Evolutionary conservation across 2,329 filamentous ascomycete species (phyloP).

Genomic region (Epichloe aotearoae): DNA sequence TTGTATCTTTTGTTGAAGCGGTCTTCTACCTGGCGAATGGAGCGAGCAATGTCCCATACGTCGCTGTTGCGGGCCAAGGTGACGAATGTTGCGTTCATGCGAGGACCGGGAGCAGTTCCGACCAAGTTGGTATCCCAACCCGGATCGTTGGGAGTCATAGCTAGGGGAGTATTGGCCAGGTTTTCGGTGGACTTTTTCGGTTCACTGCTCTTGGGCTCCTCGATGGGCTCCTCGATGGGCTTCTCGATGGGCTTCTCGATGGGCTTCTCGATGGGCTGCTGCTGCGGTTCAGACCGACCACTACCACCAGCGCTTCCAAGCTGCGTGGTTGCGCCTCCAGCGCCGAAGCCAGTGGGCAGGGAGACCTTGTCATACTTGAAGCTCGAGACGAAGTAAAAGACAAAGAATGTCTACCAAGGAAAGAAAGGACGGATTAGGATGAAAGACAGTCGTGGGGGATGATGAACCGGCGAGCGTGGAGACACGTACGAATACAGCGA

Average conservation of each 20-base stretch:
- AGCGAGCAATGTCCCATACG: constrained; percentile 91
- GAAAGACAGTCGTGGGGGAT: neutral
- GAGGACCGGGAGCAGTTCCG: constrained; percentile 47
- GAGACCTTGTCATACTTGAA: constrained; percentile 33
- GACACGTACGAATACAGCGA: constrained; percentile 66
- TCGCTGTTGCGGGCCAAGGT: constrained; percentile 88
- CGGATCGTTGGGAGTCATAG: constrained; percentile 36
- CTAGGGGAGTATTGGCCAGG: constrained; percentile 27
- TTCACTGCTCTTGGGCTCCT: constrained; percentile 11
- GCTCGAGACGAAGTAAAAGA: constrained; percentile 72
- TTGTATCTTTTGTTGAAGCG: constrained; percentile 94
- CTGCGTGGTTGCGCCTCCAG: neutral
- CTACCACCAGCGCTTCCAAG: neutral
- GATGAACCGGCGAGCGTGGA: neutral
- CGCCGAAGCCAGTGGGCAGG: constrained; percentile 7
- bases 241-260: constrained; percentile 7
- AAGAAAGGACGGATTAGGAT: neutral
- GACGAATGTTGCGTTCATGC: constrained; percentile 95
- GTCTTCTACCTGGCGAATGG: constrained; percentile 92
- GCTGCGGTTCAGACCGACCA: neutral
- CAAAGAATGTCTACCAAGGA: constrained; percentile 40
- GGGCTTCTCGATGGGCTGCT: constrained; percentile 8
- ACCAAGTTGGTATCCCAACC: constrained; percentile 39
- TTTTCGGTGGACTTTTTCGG: constrained; percentile 12
- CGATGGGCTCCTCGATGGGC: constrained; percentile 7